Evolutionary conservation across 2,329 filamentous ascomycete genomes (phyloP).

Genomic region (Trichoderma lentiforme): DNA sequence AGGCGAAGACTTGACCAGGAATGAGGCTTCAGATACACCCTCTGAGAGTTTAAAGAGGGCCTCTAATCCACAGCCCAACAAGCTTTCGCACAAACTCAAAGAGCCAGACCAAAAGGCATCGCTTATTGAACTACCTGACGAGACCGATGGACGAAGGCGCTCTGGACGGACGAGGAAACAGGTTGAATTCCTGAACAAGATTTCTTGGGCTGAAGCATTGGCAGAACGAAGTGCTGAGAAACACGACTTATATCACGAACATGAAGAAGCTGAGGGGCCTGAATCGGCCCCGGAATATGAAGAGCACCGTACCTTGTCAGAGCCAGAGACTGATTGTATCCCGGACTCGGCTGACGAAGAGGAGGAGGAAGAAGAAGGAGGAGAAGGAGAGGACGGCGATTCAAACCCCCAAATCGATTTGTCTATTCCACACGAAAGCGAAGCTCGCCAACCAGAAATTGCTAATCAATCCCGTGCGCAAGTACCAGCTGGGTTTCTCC

Average conservation of each 20-base stretch:
- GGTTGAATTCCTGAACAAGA: conserved; percentile 30
- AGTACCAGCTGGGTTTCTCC: neutral
- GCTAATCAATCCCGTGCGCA: neutral
- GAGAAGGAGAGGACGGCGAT: neutral
- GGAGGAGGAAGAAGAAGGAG: neutral
- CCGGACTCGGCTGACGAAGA: conserved; percentile 9
- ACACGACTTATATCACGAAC: conserved; percentile 19
- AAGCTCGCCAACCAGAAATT: conserved; percentile 13
- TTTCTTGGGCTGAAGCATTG: conserved; percentile 29
- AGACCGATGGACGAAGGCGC: conserved; percentile 21
- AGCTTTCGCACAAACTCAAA: neutral
- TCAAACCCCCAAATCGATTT: neutral
- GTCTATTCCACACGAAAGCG: conserved; percentile 4
- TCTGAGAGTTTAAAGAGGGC: neutral
- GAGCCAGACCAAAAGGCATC: neutral
- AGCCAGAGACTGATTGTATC: conserved; percentile 8
- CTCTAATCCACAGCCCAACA: neutral
- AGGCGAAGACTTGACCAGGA: neutral
- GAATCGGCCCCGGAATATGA: neutral
- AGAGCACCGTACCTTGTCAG: neutral
- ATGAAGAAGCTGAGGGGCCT: conserved; percentile 8
- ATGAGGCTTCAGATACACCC: neutral
- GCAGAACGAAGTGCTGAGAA: conserved; percentile 16
- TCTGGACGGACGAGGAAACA: conserved; percentile 30
- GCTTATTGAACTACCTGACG: conserved; percentile 14